A percentile compares a stretch with the other conserved stretches of the same genome.
Evolutionary conservation across 2,329 filamentous ascomycete genomes (phyloP).

Genomic region (Colletotrichum horii): DNA sequence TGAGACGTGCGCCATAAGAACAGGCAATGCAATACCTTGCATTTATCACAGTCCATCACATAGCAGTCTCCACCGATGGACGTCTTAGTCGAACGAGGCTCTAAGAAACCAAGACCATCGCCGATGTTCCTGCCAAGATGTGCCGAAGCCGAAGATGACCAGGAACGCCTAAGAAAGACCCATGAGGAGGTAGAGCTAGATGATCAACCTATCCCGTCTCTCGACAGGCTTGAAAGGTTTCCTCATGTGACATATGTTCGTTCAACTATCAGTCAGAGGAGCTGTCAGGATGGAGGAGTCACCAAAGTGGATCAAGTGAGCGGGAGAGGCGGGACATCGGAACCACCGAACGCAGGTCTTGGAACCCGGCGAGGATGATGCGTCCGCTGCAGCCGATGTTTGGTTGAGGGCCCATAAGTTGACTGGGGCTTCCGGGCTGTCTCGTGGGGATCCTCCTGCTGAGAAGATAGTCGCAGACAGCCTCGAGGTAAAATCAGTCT

Average conservation of each 20-base stretch:
- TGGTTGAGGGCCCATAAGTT: not conserved
- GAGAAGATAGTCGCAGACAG: not conserved
- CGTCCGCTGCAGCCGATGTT: not conserved
- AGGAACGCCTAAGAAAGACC: not conserved
- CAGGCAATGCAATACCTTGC: not conserved
- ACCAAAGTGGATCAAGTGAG: not conserved
- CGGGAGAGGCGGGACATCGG: not conserved
- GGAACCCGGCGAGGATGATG: not conserved
- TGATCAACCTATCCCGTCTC: not conserved
- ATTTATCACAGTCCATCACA: not conserved
- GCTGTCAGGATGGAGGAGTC: not conserved
- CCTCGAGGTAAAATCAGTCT: not conserved
- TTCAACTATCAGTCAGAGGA: not conserved
- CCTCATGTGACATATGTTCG: not conserved
- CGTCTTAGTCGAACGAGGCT: not conserved
- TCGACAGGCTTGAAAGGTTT: not conserved
- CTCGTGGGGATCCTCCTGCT: not conserved
- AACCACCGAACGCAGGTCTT: not conserved
- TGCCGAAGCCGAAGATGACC: not conserved
- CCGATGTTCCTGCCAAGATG: slow-evolving; percentile 2
- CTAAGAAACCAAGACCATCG: not conserved
- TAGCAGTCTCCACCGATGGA: not conserved
- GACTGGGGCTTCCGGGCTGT: not conserved
- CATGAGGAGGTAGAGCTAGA: not conserved
- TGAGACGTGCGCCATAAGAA: not conserved